Evolutionary conservation across 257 asterid species (phyloP), one percentile per base, ranked within the genome.

Genomic region (Thymus quinquecostatus): DNA sequence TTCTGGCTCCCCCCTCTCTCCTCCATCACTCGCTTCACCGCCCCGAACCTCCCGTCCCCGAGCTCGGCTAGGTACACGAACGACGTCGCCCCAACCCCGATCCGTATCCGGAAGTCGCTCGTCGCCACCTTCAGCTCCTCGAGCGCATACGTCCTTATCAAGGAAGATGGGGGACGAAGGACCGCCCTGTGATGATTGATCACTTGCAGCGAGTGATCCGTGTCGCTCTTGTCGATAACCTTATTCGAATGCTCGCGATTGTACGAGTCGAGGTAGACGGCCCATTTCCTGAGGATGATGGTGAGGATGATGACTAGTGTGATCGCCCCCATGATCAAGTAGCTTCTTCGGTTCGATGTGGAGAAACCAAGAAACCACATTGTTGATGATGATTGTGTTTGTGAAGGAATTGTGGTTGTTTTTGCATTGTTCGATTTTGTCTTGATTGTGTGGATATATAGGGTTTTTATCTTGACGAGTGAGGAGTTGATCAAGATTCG

Each of bases 1-100:
- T 88, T 86, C 69, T 83, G 86, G 80, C 87, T 85, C 11, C 96
- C 97, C 8, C 97, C 96, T 57, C 89, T 88, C 79, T 86, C 88
- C 76, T 81, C 83, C 86, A 90, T 68, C 2, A 90, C 88, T 1
- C 97, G 82, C 56, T 90, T 90, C 47, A 90, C 93, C 0, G 97
- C 94, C 0, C 96, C 96, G 5, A 86, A 75, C 34, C 73, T 78
- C 6, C 92, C 92, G 14, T 85, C 90, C 1, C 84, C 87, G 29
- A 90, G 84, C 78, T 86, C 90, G 0, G 96, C 97, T 13, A 86
- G 90, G 75, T 90, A 88, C 72, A 88, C 96, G 5, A 79, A 79
- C 12, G 97, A 86, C 1, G 96, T 88, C 0, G 88, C 94, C 12
- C 97, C 94, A 0, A 88, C 81, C 4, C 97, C 97, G 8, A 90